Evolutionary conservation across 2,329 filamentous ascomycete genomes (phyloP), one percentile per base, ranked within the genome.

Genomic region (Microdochium paspali): DNA sequence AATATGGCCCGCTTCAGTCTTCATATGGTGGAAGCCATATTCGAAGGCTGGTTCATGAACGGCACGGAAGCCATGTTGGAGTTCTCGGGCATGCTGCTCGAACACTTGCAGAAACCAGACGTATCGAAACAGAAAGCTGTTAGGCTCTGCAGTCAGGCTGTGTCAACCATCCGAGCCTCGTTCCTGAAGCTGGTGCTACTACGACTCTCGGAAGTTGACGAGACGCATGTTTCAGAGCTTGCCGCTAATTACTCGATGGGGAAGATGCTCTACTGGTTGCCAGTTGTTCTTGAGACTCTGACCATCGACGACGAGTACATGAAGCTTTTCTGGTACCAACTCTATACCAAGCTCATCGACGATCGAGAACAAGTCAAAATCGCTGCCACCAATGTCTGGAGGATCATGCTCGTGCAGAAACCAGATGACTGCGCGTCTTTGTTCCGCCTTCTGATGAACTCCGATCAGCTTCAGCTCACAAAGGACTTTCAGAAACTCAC

Each of bases 31-130:
- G 93, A 98, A 62, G 87, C 89, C 5, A 84, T 95, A 12, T 96
- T 93, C 54, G 93, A 97, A 65, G 93, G 93, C 15, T 96, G 90
- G 88, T 97, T 97, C 59, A 79, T 96, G 52, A 85, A 93, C 54
- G 91, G 91, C 1, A 87, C 87, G 1, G 86, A 90, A 56, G 76
- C 81, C 3, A 77, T 93, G 55, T 76, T 97, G 26, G 90, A 97
- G 57, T 94, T 96, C 57, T 79, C 84, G 3, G 93, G 91, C 1
- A 82, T 84, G 46, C 67, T 96, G 6, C 67, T 98, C 6, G 93
- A 98, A 61, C 91, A 95, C 58, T 72, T 98, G 3, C 89, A 95
- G 61, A 80, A 87, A 10, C 85, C 90, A 0, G 88, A 95, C 13
- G 74, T 98, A 30, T 79, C 88, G 1, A 74, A 73, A 10, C 69